These are phyloP conservation scores for Pelagophyceae sp. DNA, from an alignment of 352 stramenopile species.

Conservation along the genomic window DNA sequence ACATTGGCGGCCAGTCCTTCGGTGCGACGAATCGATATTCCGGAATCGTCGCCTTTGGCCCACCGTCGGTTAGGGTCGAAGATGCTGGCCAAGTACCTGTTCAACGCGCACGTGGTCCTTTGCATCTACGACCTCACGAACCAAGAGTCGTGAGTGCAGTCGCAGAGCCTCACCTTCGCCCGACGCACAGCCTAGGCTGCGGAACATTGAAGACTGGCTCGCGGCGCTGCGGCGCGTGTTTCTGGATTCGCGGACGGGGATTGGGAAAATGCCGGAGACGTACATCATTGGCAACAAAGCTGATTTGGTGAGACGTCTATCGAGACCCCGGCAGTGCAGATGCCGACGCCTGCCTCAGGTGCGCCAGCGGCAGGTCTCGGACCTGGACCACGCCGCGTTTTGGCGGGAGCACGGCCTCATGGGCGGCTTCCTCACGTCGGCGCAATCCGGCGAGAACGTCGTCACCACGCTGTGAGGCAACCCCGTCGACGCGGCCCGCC, in stretches of 20 bases:
- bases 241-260: not conserved
- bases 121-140: conserved; percentile 75
- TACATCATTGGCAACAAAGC: conserved; percentile 73
- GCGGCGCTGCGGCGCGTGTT: conserved; percentile 1
- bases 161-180: too few species aligned
- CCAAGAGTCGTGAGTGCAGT: conserved; percentile 22
- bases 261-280: not conserved
- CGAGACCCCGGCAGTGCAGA: too few species aligned
- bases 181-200: conserved; percentile 55
- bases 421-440: conserved; percentile 64
- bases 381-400: conserved; percentile 60
- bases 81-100: conserved; percentile 72
- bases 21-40: conserved; percentile 33
- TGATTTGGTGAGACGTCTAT: too few species aligned
- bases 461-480: conserved; percentile 56
- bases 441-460: conserved; percentile 65
- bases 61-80: not conserved
- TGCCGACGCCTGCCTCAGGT: too few species aligned
- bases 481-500: too few species aligned
- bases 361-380: conserved; percentile 55
- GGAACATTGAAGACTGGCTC: conserved; percentile 64
- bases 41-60: not conserved
- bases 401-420: conserved; percentile 50
- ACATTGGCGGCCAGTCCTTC: conserved; percentile 74
- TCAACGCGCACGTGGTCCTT: conserved; percentile 59